Conservation (phyloP, 306 rosid genomes). For the Pueraria montana region DNA sequence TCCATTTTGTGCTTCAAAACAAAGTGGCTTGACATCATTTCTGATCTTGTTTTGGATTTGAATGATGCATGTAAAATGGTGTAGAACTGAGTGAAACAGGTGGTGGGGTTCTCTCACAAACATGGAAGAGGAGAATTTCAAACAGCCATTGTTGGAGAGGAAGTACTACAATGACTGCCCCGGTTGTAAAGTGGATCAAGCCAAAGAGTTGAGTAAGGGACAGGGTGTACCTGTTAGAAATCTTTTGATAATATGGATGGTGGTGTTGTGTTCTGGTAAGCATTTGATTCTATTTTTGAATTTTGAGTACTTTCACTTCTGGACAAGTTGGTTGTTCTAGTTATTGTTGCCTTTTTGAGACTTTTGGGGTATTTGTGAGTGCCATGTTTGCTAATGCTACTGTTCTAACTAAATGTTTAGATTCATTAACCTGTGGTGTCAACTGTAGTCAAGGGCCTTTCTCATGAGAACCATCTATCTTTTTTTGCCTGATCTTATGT, state of each 20-base stretch:
- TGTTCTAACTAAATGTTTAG: too few relatives aligned
- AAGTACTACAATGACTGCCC: neutral
- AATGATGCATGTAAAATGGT: too few relatives aligned
- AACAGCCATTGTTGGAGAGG: neutral
- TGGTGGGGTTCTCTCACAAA: neutral
- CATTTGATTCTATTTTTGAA: neutral
- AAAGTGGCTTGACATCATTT: too few relatives aligned
- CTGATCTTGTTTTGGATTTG: too few relatives aligned
- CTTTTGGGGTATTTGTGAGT: neutral
- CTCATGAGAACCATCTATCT: too few relatives aligned
- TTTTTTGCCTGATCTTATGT: too few relatives aligned
- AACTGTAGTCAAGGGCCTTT: too few relatives aligned
- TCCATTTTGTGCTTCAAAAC: too few relatives aligned
- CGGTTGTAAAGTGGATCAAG: neutral
- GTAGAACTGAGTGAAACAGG: too few relatives aligned
- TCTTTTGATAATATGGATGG: conserved; percentile 55
- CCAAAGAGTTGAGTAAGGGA: conserved; percentile 47
- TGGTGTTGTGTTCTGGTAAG: conserved; percentile 62
- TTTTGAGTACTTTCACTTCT: neutral
- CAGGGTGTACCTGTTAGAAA: conserved; percentile 57
- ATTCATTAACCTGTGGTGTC: too few relatives aligned
- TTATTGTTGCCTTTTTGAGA: neutral
- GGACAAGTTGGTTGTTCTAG: neutral
- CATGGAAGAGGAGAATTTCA: neutral
- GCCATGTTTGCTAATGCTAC: too few relatives aligned